Percentiles rank a stretch among this genome's conserved stretches.
phyloP scores from a whole-genome alignment of 495 filamentous ascomycete genomes.

The Evernia prunastri region DNA sequence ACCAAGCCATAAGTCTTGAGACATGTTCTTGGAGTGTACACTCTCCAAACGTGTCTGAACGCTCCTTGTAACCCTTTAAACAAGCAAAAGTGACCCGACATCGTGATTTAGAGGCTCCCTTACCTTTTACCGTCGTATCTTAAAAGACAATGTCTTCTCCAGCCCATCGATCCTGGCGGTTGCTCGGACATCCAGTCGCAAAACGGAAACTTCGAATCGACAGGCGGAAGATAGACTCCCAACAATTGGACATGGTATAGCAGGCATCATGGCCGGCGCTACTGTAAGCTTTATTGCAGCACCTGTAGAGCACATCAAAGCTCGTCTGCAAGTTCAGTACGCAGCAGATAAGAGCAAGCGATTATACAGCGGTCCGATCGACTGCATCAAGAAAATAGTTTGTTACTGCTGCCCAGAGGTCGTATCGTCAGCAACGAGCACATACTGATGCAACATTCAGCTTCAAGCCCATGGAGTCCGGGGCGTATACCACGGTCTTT shows the following conservation, averaged over 20 bases:
- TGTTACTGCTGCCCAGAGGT: slow-evolving; percentile 16
- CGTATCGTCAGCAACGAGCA: background rate
- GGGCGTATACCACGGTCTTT: slow-evolving; percentile 79
- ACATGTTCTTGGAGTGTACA: no score
- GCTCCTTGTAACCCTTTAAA: no score
- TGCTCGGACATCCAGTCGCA: slow-evolving; percentile 22
- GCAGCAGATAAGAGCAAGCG: slow-evolving; percentile 63
- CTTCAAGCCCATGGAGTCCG: slow-evolving; percentile 57
- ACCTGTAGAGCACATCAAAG: slow-evolving; percentile 94
- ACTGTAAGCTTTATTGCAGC: slow-evolving; percentile 83
- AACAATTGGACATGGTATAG: slow-evolving; percentile 72
- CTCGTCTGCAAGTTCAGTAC: slow-evolving; percentile 90
- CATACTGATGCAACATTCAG: slow-evolving; percentile 25
- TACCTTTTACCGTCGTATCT: slow-evolving; percentile 75
- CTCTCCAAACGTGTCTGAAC: no score
- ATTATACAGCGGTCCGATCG: slow-evolving; percentile 78
- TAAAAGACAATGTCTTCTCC: slow-evolving; percentile 73
- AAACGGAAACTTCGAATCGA: slow-evolving; percentile 17
- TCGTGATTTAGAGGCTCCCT: no score
- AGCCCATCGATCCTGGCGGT: slow-evolving; percentile 39
- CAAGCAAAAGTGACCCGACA: no score
- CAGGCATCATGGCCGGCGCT: slow-evolving; percentile 77
- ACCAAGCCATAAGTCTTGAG: no score
- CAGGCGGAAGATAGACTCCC: slow-evolving; percentile 51
- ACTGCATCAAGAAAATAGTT: slow-evolving; percentile 68